A percentile compares a stretch with the other conserved stretches of the same genome.
These are phyloP conservation scores for Avena eriantha DNA, from an alignment of 176 grass and related monocot species.

Conservation along the genomic window DNA sequence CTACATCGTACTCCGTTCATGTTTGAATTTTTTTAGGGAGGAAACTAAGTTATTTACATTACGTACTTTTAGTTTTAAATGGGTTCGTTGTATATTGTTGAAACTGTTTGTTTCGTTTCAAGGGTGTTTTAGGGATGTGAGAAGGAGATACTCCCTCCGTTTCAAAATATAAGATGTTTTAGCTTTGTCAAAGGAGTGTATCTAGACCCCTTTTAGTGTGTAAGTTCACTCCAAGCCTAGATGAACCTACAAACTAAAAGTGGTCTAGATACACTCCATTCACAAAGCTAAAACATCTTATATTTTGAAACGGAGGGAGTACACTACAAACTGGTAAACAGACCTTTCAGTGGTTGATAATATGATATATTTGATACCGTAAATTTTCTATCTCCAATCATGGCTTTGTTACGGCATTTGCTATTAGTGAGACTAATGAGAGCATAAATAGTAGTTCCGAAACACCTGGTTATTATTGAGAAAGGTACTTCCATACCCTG, in stretches of 20 bases:
- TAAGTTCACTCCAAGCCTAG: no score
- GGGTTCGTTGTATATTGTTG: neutral
- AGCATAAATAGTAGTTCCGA: slow-evolving; percentile 35
- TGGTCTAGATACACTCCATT: no score
- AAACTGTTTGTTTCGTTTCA: slow-evolving; percentile 5
- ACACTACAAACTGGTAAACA: slow-evolving; percentile 1
- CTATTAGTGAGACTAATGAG: slow-evolving; percentile 16
- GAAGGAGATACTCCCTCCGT: neutral
- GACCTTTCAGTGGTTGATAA: slow-evolving; percentile 21
- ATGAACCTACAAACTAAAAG: no score
- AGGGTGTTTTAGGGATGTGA: neutral
- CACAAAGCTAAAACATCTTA: no score
- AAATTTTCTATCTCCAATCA: neutral
- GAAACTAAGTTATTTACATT: slow-evolving; percentile 33
- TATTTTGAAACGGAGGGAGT: no score
- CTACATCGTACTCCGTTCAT: neutral
- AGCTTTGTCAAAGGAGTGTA: no score
- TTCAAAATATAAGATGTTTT: no score
- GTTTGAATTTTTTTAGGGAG: neutral
- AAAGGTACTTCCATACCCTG: slow-evolving; percentile 63
- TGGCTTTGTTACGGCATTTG: neutral
- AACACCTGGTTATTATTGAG: slow-evolving; percentile 28
- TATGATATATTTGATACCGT: slow-evolving; percentile 1
- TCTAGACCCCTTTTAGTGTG: no score
- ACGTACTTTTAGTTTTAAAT: neutral